These are phyloP conservation scores for Begonia masoniana DNA, from an alignment of 306 rosid species.

Conservation along the genomic window DNA sequence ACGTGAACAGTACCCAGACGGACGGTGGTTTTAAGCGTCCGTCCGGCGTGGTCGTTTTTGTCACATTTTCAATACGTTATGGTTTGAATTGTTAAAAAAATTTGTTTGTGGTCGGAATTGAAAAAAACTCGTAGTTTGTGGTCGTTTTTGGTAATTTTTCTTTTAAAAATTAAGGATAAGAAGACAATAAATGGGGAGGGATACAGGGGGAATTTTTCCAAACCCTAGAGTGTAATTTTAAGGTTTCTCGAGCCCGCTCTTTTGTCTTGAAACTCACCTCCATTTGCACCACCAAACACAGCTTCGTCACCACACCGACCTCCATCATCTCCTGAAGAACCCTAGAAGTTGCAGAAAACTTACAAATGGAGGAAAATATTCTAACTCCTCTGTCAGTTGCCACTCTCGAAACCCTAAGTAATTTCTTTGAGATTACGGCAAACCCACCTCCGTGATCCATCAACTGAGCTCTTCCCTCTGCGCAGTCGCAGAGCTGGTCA, in stretches of 20 bases:
- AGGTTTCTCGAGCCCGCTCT: slow-evolving; percentile 57
- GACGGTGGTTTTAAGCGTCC: too few relatives aligned
- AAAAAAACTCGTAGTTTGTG: too few relatives aligned
- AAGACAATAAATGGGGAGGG: slow-evolving; percentile 43
- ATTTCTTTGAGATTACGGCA: slow-evolving; percentile 67
- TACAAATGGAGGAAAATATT: slow-evolving; percentile 42
- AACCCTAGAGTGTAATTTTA: slow-evolving; percentile 48
- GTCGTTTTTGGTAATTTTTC: too few relatives aligned
- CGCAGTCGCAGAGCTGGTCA: slow-evolving; percentile 66
- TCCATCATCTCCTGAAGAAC: slow-evolving; percentile 62
- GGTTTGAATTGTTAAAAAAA: too few relatives aligned
- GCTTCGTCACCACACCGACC: slow-evolving; percentile 58
- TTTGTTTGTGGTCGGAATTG: too few relatives aligned
- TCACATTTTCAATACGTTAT: too few relatives aligned
- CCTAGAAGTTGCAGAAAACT: slow-evolving; percentile 37
- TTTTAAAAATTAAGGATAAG: too few relatives aligned
- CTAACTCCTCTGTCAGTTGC: slow-evolving; percentile 61
- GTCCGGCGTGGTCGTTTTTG: too few relatives aligned
- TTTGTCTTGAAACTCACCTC: slow-evolving; percentile 45
- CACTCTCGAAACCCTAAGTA: slow-evolving; percentile 49
- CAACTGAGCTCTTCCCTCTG: slow-evolving; percentile 69
- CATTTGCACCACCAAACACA: slow-evolving; percentile 73
- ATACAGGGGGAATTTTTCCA: slow-evolving; percentile 71
- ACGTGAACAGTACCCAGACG: too few relatives aligned
- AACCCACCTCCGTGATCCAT: slow-evolving; percentile 55